A percentile compares a stretch with the other conserved stretches of the same genome.
phyloP scores from a whole-genome alignment of 371 early-diverging fungal genomes.

The Cokeromyces recurvatus region DNA sequence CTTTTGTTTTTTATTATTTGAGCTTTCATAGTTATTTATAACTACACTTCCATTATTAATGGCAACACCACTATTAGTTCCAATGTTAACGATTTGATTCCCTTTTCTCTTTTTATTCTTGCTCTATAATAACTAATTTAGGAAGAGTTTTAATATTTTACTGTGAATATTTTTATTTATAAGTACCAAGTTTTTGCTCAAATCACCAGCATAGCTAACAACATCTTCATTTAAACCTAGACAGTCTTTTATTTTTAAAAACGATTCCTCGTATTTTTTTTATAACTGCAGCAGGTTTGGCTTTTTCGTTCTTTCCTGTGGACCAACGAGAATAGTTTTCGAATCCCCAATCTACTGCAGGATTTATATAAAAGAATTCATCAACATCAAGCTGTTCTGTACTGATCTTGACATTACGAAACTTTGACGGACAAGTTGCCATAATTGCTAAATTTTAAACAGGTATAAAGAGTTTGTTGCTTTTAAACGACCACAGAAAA shows the following conservation, averaged over 20 bases:
- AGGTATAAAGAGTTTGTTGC: too few relatives aligned
- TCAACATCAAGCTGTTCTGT: background rate
- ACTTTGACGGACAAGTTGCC: background rate
- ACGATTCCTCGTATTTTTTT: background rate
- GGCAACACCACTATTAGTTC: background rate
- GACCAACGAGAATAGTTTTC: conserved; percentile 1
- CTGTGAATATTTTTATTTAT: background rate
- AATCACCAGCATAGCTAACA: conserved; percentile 1
- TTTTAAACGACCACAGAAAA: too few relatives aligned
- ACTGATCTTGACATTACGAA: background rate
- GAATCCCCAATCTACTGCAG: conserved; percentile 4
- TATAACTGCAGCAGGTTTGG: background rate
- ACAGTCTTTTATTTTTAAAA: background rate
- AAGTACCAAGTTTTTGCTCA: background rate
- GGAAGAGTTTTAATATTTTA: background rate
- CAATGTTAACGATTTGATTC: background rate
- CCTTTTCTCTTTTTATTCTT: conserved; percentile 1
- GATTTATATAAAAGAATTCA: conserved; percentile 1
- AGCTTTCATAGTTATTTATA: conserved; percentile 2
- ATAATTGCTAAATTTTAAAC: too few relatives aligned
- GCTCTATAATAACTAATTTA: background rate
- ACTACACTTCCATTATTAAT: conserved; percentile 3
- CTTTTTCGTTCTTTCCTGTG: background rate
- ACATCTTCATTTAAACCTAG: background rate
- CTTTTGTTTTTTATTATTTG: conserved; percentile 1